These are phyloP conservation scores for Edaphochlamys debaryana DNA, from an alignment of 139 green algal species.

Conservation along the genomic window DNA sequence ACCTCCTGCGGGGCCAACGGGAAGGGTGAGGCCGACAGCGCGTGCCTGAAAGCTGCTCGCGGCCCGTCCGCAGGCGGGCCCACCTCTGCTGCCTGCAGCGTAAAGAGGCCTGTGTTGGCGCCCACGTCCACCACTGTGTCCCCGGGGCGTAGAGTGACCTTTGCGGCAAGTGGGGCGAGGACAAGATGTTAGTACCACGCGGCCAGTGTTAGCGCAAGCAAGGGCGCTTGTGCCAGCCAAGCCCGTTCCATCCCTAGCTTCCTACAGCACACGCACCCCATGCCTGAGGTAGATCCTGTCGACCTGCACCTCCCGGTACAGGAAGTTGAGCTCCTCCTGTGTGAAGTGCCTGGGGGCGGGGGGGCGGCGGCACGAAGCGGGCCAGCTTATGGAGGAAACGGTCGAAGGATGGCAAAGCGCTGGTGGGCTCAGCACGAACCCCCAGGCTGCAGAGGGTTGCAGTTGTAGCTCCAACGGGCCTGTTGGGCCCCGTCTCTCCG, in stretches of 20 bases:
- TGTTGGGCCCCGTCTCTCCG: too few species aligned
- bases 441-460: too few species aligned
- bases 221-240: too few species aligned
- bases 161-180: too few species aligned
- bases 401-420: too few species aligned
- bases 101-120: constrained; percentile 59
- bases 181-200: too few species aligned
- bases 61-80: not conserved
- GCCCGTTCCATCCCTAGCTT: too few species aligned
- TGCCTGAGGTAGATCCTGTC: constrained; percentile 30
- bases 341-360: constrained; percentile 7
- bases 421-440: too few species aligned
- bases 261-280: constrained; percentile 27
- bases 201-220: too few species aligned
- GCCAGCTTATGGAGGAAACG: too few species aligned
- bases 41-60: too few species aligned
- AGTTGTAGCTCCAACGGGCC: too few species aligned
- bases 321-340: constrained; percentile 41
- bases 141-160: constrained; percentile 10
- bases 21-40: not conserved
- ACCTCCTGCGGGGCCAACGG: not conserved
- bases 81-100: constrained; percentile 11
- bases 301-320: constrained; percentile 44
- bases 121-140: constrained; percentile 57
- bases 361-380: not conserved